These are phyloP conservation scores for Penicillium pulvis DNA, from an alignment of 495 filamentous ascomycete genomes.

Conservation along the genomic window DNA sequence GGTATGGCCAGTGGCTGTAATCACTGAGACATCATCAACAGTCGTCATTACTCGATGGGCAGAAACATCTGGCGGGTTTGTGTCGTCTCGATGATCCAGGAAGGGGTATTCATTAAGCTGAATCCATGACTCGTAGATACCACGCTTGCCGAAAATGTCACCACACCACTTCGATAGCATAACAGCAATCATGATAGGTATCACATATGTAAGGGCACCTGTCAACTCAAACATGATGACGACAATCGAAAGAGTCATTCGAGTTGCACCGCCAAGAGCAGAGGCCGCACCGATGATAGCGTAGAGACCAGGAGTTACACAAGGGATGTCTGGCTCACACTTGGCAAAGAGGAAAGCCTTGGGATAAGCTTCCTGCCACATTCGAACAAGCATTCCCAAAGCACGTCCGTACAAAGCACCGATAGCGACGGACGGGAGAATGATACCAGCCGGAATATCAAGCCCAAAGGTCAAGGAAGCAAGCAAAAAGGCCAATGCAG, in stretches of 20 bases:
- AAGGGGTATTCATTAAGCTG: conserved; percentile 95
- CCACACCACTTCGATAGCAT: conserved; percentile 99
- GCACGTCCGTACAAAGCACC: conserved; percentile 92
- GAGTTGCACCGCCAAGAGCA: conserved; percentile 90
- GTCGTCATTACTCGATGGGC: conserved; percentile 87
- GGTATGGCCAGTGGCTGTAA: conserved; percentile 83
- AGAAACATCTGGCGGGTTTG: conserved; percentile 77
- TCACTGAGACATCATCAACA: conserved; percentile 84
- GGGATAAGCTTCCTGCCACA: conserved; percentile 82
- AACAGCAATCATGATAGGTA: conserved; percentile 99
- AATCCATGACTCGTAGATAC: conserved; percentile 99
- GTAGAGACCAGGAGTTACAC: conserved; percentile 92
- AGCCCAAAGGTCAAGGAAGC: conserved; percentile 91
- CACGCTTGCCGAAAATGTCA: conserved; percentile 89
- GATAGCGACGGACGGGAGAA: conserved; percentile 96
- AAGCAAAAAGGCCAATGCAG: conserved; percentile 80
- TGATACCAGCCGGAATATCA: conserved; percentile 95
- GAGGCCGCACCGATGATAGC: conserved; percentile 98
- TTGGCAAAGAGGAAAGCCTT: conserved; percentile 72
- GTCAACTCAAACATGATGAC: conserved; percentile 99
- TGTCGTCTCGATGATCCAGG: conserved; percentile 89
- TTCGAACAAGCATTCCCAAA: conserved; percentile 83
- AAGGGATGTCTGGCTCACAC: conserved; percentile 86
- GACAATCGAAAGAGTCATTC: conserved; percentile 96
- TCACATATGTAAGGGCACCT: conserved; percentile 91